Percentiles rank a stretch among this genome's conserved stretches.
Conservation (phyloP, 2,329 filamentous ascomycete genomes). For the Mycocentrospora acerina region DNA sequence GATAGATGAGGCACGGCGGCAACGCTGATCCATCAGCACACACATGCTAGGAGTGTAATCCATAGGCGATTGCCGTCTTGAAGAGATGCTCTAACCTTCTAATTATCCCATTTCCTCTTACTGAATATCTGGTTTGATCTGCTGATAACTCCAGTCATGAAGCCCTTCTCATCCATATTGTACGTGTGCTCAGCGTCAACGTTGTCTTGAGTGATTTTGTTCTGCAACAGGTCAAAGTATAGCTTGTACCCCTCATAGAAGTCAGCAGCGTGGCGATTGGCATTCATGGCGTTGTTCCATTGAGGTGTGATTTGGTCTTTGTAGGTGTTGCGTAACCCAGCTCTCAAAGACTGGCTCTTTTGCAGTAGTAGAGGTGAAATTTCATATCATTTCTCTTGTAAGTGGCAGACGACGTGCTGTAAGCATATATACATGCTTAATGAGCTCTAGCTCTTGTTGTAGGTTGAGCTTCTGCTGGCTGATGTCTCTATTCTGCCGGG, state of each 20-base stretch:
- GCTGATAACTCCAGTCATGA: constrained; percentile 2
- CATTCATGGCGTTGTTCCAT: constrained; percentile 3
- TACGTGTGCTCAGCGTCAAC: constrained; percentile 8
- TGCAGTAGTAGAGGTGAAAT: background rate
- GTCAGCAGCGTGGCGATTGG: constrained; percentile 6
- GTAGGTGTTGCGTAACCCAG: background rate
- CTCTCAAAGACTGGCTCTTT: background rate
- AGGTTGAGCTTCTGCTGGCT: background rate
- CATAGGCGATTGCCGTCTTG: constrained; percentile 9
- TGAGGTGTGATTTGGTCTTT: background rate
- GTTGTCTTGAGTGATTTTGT: constrained; percentile 10
- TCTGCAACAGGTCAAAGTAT: constrained; percentile 10
- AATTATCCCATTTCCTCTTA: constrained; percentile 1
- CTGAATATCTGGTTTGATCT: constrained; percentile 12
- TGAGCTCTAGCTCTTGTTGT: background rate
- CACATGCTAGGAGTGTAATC: constrained; percentile 11
- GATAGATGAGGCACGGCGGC: constrained; percentile 11
- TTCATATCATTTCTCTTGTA: background rate
- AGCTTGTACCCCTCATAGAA: constrained; percentile 2
- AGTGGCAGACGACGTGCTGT: no score
- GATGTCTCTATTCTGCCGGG: no score
- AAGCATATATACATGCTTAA: background rate
- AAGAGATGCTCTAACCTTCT: constrained; percentile 1
- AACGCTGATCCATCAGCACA: constrained; percentile 13
- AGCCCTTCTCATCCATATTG: constrained; percentile 14